phyloP scores from a whole-genome alignment of 441 rosid species.

The Pelargonium cotyledonis region DNA sequence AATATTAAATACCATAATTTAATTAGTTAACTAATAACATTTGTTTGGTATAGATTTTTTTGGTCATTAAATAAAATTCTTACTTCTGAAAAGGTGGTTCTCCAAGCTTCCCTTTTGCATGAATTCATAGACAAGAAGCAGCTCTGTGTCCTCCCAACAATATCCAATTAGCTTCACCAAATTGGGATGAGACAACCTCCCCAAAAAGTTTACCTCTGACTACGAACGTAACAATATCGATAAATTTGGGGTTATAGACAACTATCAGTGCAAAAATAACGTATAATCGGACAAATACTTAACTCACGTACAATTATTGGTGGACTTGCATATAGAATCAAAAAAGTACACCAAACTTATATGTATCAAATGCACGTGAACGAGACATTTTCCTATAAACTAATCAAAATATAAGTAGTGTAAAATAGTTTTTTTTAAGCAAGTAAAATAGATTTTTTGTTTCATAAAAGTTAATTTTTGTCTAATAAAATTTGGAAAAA shows the following conservation, averaged over 20 bases:
- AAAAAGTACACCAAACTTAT: no score
- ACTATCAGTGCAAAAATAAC: neutral
- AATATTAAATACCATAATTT: neutral
- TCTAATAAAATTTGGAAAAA: no score
- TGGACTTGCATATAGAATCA: no score
- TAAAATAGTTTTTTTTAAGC: no score
- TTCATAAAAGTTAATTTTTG: no score
- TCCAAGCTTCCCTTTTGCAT: conserved; percentile 51
- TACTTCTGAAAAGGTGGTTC: conserved; percentile 50
- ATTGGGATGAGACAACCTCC: conserved; percentile 50
- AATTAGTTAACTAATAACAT: no score
- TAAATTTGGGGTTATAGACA: neutral
- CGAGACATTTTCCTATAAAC: no score
- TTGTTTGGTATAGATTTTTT: no score
- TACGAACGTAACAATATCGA: conserved; percentile 16
- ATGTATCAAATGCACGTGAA: neutral
- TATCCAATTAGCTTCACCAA: conserved; percentile 44
- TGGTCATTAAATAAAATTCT: no score
- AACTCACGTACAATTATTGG: no score
- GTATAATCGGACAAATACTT: neutral
- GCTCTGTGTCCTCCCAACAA: conserved; percentile 52
- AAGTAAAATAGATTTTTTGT: no score
- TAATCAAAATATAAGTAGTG: no score
- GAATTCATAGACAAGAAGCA: conserved; percentile 51
- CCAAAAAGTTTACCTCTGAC: conserved; percentile 54